Percentiles rank a stretch among this genome's conserved stretches.
Conservation (phyloP, 1,284 basidiomycete species). For the Mrakiaceae sp. region DNA sequence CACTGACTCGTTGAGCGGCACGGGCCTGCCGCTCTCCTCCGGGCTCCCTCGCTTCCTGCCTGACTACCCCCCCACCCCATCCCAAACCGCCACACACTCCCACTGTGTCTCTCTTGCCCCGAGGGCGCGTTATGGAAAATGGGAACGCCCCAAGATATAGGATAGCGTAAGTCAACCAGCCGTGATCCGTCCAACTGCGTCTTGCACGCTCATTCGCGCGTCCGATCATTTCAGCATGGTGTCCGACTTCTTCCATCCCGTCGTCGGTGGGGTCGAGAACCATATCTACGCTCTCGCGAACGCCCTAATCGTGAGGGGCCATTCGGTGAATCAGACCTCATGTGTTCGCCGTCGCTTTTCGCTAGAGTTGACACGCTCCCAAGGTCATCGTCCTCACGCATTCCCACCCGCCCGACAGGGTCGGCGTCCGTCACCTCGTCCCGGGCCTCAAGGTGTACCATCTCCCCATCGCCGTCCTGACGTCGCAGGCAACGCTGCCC, state of each 20-base stretch:
- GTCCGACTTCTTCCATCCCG: constrained; percentile 92
- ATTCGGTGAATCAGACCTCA: constrained; percentile 50
- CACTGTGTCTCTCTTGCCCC: too few species aligned
- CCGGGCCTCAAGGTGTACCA: constrained; percentile 87
- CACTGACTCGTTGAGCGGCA: too few species aligned
- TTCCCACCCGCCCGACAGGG: constrained; percentile 69
- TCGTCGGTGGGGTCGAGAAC: constrained; percentile 90
- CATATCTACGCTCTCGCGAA: constrained; percentile 88
- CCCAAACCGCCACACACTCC: too few species aligned
- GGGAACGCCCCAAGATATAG: too few species aligned
- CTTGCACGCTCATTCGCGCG: background rate
- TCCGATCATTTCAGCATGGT: constrained; percentile 48
- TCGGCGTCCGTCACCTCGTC: constrained; percentile 76
- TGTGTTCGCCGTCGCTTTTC: background rate
- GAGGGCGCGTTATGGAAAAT: too few species aligned
- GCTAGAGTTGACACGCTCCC: background rate
- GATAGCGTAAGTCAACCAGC: too few species aligned
- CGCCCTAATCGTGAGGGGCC: constrained; percentile 69
- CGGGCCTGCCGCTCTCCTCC: too few species aligned
- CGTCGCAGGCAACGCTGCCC: constrained; percentile 81
- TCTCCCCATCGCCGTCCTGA: constrained; percentile 76
- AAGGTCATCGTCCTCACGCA: constrained; percentile 94
- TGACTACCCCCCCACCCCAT: too few species aligned
- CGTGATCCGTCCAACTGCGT: too few species aligned
- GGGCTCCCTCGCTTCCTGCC: too few species aligned